These are phyloP conservation scores for Lactifluus volemus DNA, from an alignment of 768 basidiomycete species.

Conservation along the genomic window DNA sequence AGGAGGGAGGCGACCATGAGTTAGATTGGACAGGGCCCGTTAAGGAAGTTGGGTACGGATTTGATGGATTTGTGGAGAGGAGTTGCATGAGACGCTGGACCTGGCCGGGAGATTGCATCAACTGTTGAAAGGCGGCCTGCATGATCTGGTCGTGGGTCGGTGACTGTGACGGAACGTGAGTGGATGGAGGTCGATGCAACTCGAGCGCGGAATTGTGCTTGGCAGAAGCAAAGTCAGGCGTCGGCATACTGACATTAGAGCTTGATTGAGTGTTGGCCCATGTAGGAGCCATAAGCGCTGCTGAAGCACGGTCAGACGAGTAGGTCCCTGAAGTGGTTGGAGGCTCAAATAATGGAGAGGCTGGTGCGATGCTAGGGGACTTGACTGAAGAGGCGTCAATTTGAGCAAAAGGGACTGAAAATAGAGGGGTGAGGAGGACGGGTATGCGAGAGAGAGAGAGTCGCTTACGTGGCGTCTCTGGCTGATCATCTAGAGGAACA, in stretches of 20 bases:
- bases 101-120: conserved; percentile 23
- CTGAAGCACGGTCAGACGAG: conserved; percentile 1
- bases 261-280: not conserved
- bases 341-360: conserved; percentile 1
- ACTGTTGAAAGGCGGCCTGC: conserved; percentile 21
- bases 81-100: conserved; percentile 25
- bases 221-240: not conserved
- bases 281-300: not conserved
- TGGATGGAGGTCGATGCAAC: conserved; percentile 11
- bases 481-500: conserved; percentile 2
- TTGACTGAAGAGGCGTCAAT: conserved; percentile 13
- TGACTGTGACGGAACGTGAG: not conserved
- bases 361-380: conserved; percentile 1
- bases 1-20: conserved; percentile 17
- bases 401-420: conserved; percentile 12
- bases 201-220: conserved; percentile 15
- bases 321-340: not conserved
- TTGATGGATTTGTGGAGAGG: conserved; percentile 7
- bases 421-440: not conserved
- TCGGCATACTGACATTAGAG: not conserved
- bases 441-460: not conserved
- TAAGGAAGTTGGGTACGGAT: not conserved
- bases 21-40: conserved; percentile 1
- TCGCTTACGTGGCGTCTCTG: not conserved
- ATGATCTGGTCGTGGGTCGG: conserved; percentile 16